Evolutionary conservation across 768 basidiomycete genomes (phyloP), one percentile per base, ranked within the genome.

Genomic region (Imleria badia): DNA sequence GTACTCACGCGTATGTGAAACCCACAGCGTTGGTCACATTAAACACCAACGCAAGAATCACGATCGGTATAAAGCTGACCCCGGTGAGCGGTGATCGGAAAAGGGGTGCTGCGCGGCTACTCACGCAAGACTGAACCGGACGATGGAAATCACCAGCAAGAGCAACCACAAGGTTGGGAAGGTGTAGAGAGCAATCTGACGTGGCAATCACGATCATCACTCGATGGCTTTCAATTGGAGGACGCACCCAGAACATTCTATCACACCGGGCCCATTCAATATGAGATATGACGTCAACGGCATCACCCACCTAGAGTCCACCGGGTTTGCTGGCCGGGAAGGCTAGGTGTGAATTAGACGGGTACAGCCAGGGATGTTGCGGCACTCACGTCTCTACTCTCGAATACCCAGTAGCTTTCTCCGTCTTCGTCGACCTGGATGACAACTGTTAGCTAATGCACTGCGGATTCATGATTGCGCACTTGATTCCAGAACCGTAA

Each of bases 401-500:
- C 97, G 61, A 99, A 99, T 12, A 99, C 95, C 97, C 97, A 99
- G 62, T 87, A 95, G 71, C 79, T 83, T 71, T 96, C 91, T 3
- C 97, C 97, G 60, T 98, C 94, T 50, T 98, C 94, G 64, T 98
- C 94, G 14, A 98, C 94, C 86, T 89, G 35, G 41, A 36, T 56
- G 58, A 48, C 22, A 7, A 12, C 14, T n/a, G 31, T 62, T 22
- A 48, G 58, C 49, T 19, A 14, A 33, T 19, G 23, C 5, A 38
- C 6, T 10, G 22, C 8, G 33, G 12, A 35, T 39, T 19, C 19
- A 30, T 3, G 41, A 48, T 17, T 23, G 44, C 56, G 48, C 48
- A 86, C 87, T 73, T 98, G 95, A 69, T 98, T 99, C 96, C 96
- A 98, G 67, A 95, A 99, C 51, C 97, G 80, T 56, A 99, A 76